Percentiles rank a stretch among this genome's conserved stretches.
phyloP scores from a whole-genome alignment of 495 filamentous ascomycete species.

The Apodospora peruviana region DNA sequence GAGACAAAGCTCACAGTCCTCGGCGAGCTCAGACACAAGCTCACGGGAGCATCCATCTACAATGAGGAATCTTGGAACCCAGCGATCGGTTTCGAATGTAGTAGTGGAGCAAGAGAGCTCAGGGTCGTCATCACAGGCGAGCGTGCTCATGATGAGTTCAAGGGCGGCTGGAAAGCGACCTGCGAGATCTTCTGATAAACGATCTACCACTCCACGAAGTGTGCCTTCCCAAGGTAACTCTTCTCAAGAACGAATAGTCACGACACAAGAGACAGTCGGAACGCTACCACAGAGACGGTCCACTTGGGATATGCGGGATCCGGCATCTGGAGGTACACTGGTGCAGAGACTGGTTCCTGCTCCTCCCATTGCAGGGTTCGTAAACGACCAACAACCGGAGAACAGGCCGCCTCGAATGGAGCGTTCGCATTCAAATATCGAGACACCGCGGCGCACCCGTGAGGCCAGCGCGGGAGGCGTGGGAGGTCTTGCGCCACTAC shows the following conservation, averaged over 20 bases:
- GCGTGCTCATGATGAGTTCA: constrained; percentile 13
- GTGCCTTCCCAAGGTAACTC: constrained; percentile 10
- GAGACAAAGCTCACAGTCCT: constrained; percentile 38
- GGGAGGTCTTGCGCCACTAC: constrained; percentile 7
- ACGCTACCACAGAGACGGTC: constrained; percentile 10
- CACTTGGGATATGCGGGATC: constrained; percentile 12
- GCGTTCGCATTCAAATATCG: constrained; percentile 27
- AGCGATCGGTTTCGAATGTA: not conserved
- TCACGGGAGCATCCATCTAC: constrained; percentile 13
- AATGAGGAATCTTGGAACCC: not conserved
- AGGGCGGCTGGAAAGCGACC: constrained; percentile 37
- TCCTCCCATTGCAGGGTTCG: constrained; percentile 23
- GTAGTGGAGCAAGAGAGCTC: not conserved
- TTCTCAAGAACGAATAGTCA: constrained; percentile 4
- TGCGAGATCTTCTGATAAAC: constrained; percentile 7
- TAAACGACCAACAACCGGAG: constrained; percentile 7
- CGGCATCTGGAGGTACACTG: not conserved
- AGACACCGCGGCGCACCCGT: constrained; percentile 4
- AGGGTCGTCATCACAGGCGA: constrained; percentile 8
- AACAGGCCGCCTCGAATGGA: constrained; percentile 19
- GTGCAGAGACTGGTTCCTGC: too few relatives aligned
- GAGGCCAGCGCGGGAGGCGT: constrained; percentile 1
- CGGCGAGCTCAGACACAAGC: constrained; percentile 21
- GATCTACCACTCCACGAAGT: constrained; percentile 8
- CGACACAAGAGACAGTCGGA: constrained; percentile 3